These are phyloP conservation scores for Yamadazyma atmosphaerica DNA, from an alignment of 1,139 yeast genomes.

Conservation along the genomic window DNA sequence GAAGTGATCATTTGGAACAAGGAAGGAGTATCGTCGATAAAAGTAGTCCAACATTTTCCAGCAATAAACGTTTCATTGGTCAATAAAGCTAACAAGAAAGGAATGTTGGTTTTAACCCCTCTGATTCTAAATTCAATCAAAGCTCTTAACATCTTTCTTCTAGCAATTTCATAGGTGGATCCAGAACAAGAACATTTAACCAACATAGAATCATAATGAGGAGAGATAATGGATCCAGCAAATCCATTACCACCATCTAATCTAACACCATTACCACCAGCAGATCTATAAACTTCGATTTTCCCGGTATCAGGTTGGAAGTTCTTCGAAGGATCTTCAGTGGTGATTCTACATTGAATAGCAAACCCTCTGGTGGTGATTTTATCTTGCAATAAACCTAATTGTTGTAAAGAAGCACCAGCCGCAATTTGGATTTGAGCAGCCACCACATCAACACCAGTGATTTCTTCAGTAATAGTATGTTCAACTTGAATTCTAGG, in stretches of 20 bases:
- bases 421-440: slow-evolving; percentile 99
- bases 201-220: slow-evolving; percentile 97
- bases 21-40: slow-evolving; percentile 96
- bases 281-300: slow-evolving; percentile 95
- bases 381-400: slow-evolving; percentile 90
- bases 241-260: slow-evolving; percentile 99
- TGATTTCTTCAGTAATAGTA: slow-evolving; percentile 97
- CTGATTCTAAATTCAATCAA: slow-evolving; percentile 96
- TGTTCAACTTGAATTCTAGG: slow-evolving; percentile 99
- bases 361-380: slow-evolving; percentile 97
- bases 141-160: slow-evolving; percentile 96
- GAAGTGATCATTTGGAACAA: slow-evolving; percentile 93
- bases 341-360: slow-evolving; percentile 98
- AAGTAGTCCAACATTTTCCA: slow-evolving; percentile 97
- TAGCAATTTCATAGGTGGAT: slow-evolving; percentile 91
- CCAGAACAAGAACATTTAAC: slow-evolving; percentile 97
- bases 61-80: slow-evolving; percentile 87
- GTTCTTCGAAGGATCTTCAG: slow-evolving; percentile 95
- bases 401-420: slow-evolving; percentile 89
- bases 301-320: slow-evolving; percentile 99
- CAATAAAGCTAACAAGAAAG: slow-evolving; percentile 88
- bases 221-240: slow-evolving; percentile 97
- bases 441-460: slow-evolving; percentile 96
- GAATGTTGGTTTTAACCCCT: slow-evolving; percentile 98
- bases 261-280: slow-evolving; percentile 99